phyloP scores from a whole-genome alignment of 805 yeast species.

The Candida cerambycidarum region DNA sequence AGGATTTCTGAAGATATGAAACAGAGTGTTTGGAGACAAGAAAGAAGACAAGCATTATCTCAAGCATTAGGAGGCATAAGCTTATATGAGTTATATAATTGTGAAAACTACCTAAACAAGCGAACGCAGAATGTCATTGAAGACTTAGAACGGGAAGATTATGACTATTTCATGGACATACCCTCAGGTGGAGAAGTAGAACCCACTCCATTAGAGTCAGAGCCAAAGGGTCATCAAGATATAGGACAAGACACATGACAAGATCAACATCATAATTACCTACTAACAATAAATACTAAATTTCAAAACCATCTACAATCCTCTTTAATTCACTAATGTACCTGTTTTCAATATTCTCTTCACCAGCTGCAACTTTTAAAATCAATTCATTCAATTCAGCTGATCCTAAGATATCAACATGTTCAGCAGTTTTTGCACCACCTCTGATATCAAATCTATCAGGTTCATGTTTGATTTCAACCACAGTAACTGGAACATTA shows the following conservation, averaged over 20 bases:
- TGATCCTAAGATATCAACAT: constrained; percentile 93
- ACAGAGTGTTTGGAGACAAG: constrained; percentile 9
- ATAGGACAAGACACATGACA: too few species aligned
- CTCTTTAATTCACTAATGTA: constrained; percentile 58
- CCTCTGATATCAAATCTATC: constrained; percentile 93
- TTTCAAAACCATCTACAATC: constrained; percentile 55
- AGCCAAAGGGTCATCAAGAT: too few species aligned
- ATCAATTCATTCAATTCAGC: constrained; percentile 88
- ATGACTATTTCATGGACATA: background rate
- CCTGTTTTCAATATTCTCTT: constrained; percentile 67
- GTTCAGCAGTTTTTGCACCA: constrained; percentile 97
- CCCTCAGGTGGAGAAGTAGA: too few species aligned
- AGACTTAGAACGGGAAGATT: background rate
- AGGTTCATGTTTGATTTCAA: constrained; percentile 92
- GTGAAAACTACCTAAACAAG: background rate
- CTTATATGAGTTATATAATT: constrained; percentile 9
- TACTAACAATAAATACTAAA: background rate
- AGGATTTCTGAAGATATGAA: constrained; percentile 7
- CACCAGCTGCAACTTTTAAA: constrained; percentile 78
- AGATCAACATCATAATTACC: too few species aligned
- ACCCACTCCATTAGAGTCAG: too few species aligned
- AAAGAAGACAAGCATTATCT: constrained; percentile 5
- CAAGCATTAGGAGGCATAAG: constrained; percentile 4
- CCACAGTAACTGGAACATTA: constrained; percentile 65
- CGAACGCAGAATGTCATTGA: background rate